These are phyloP conservation scores for Jackrogersella multiformis DNA, from an alignment of 495 filamentous ascomycete species.

Conservation along the genomic window DNA sequence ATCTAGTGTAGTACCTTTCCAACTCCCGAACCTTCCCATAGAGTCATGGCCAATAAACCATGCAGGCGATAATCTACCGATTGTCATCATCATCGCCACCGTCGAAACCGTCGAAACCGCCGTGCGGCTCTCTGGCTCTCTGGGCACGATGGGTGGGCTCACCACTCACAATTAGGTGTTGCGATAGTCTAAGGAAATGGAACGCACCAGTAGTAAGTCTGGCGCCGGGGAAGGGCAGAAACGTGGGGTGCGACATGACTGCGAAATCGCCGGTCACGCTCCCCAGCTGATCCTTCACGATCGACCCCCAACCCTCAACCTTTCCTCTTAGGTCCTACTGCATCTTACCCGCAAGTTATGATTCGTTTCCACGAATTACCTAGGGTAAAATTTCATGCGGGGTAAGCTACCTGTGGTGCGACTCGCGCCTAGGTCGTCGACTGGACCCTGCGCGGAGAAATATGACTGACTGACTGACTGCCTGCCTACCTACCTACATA, in stretches of 20 bases:
- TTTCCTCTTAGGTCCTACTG: slow-evolving; percentile 38
- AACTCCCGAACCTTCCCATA: slow-evolving; percentile 31
- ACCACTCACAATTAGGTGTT: slow-evolving; percentile 38
- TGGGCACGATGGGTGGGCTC: slow-evolving; percentile 16
- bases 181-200: slow-evolving; percentile 38
- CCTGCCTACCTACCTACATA: too few relatives aligned
- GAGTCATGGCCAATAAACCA: slow-evolving; percentile 16
- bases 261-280: slow-evolving; percentile 34
- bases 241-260: slow-evolving; percentile 33
- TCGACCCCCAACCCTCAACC: slow-evolving; percentile 39
- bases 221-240: slow-evolving; percentile 9
- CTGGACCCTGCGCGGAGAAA: slow-evolving; percentile 24
- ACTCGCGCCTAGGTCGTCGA: slow-evolving; percentile 23
- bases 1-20: slow-evolving; percentile 3
- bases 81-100: slow-evolving; percentile 26
- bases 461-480: slow-evolving; percentile 4
- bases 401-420: slow-evolving; percentile 36
- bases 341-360: slow-evolving; percentile 27
- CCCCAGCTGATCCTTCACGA: slow-evolving; percentile 37
- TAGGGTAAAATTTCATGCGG: slow-evolving; percentile 34
- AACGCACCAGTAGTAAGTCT: slow-evolving; percentile 36
- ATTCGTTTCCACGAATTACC: slow-evolving; percentile 37
- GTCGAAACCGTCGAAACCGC: too few relatives aligned
- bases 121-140: neutral
- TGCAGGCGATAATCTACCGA: neutral